Percentiles rank a stretch among this genome's conserved stretches.
These are phyloP conservation scores for Fusarium sp. DNA, from an alignment of 2,329 filamentous ascomycete species.

Conservation along the genomic window DNA sequence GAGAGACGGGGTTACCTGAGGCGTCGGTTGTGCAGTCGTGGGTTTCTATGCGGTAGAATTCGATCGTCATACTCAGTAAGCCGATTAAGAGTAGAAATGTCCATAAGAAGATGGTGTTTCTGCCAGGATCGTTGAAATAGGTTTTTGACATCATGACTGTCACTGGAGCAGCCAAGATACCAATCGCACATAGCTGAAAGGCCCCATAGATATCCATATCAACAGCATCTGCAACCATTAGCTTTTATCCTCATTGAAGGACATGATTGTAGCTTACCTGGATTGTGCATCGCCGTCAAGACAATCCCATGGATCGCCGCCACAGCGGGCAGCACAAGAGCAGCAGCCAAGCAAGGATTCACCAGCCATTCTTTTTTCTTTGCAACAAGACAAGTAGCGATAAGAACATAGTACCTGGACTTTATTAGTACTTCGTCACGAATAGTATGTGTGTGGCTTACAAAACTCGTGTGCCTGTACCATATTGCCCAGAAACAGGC, in stretches of 20 bases:
- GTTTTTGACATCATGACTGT: conserved; percentile 71
- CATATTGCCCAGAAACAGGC: conserved; percentile 69
- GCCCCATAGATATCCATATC: conserved; percentile 77
- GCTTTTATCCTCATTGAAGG: rapidly evolving
- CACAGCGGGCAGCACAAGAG: conserved; percentile 71
- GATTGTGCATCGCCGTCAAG: conserved; percentile 67
- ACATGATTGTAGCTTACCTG: conserved; percentile 58
- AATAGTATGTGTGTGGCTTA: conserved; percentile 47
- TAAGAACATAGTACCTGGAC: conserved; percentile 70
- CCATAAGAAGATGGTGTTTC: conserved; percentile 76
- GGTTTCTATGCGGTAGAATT: conserved; percentile 69
- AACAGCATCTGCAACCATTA: conserved; percentile 61
- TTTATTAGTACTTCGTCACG: neutral
- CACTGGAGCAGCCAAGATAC: conserved; percentile 71
- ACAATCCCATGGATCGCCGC: conserved; percentile 73
- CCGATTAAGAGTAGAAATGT: conserved; percentile 70
- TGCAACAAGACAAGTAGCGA: conserved; percentile 72
- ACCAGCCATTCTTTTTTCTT: conserved; percentile 71
- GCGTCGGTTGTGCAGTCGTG: conserved; percentile 57
- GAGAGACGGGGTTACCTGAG: conserved; percentile 51
- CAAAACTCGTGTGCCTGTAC: conserved; percentile 64
- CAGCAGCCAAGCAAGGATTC: conserved; percentile 72
- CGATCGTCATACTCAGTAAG: conserved; percentile 69
- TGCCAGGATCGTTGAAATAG: conserved; percentile 72
- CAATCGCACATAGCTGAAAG: conserved; percentile 75